A percentile compares a stretch with the other conserved stretches of the same genome.
Conservation (phyloP, 2,329 filamentous ascomycete species). For the Aureobasidium leucospermi region DNA sequence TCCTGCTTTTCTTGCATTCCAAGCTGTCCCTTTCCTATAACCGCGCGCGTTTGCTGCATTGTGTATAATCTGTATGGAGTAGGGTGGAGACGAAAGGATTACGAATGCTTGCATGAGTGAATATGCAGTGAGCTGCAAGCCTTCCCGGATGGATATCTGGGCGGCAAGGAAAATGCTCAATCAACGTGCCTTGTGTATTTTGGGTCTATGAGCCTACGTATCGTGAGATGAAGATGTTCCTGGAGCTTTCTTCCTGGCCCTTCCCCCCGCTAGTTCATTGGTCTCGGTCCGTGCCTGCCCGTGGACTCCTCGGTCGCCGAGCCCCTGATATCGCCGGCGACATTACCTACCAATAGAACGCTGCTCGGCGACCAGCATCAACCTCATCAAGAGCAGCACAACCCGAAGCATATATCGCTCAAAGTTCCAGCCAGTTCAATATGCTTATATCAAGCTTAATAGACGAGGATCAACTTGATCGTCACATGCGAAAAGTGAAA, state of each 20-base stretch:
- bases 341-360: background rate
- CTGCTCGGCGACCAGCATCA: background rate
- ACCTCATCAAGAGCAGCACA: background rate
- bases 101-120: background rate
- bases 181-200: background rate
- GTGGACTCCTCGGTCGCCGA: background rate
- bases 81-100: background rate
- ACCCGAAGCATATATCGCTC: background rate
- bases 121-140: background rate
- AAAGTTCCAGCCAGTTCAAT: background rate
- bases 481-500: background rate
- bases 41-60: background rate
- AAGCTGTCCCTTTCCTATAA: background rate
- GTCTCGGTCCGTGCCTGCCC: background rate
- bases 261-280: background rate
- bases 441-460: background rate
- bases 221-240: background rate
- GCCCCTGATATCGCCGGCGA: background rate
- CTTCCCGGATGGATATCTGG: background rate
- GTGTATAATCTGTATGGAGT: background rate
- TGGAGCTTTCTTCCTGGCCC: background rate
- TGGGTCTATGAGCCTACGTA: background rate
- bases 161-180: background rate
- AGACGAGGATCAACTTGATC: background rate
- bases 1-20: slow-evolving; percentile 3